Base-by-base conservation (phyloP, 768 basidiomycete species). In the Calocybe indica region DNA sequence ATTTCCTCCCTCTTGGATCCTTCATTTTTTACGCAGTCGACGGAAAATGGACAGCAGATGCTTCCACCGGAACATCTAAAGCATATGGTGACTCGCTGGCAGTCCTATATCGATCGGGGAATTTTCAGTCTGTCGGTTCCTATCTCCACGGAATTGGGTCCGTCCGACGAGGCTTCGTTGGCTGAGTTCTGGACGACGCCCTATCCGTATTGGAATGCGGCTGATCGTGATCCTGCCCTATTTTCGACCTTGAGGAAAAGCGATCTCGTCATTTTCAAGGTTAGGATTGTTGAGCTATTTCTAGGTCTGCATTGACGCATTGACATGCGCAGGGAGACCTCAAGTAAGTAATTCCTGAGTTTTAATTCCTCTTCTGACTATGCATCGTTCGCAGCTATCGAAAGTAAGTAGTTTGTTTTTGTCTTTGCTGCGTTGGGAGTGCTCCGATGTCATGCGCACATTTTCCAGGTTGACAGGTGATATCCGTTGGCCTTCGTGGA, bases 181-280 rank as follows among this genome's bases (percentile, higher is more conserved):
- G 73, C 72, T 1, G 69, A 65, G 39, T 88, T 92, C 58, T 87
- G 90, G 90, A 89, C 87, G 0, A 70, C 75, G 11, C 80, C 83
- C 0, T 78, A 74, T 60, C 82, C 87, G 12, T 92, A 88, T 57
- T 89, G 86, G 84, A 71, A 88, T 52, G 77, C 90, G 79, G 61
- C 74, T 48, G 58, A 61, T 13, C 70, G 69, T 13, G 82, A 80
- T 1, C 72, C 72, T 0, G 66, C 65, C 30, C 63, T 88, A 9
- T 80, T 79, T 63, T 55, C 65, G 2, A 63, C 65, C 34, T 60
- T 95, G 40, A 67, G 69, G 40, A 63, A 62, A 10, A 78, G 87
- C 51, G 74, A 75, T 6, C 69, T 95, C 6, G 89, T 92, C 3
- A 76, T 95, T 48, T 92, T 94, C 71, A 95, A 95, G 74, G 87